Conservation (phyloP, 2,329 filamentous ascomycete genomes). For the Pseudopithomyces chartarum region DNA sequence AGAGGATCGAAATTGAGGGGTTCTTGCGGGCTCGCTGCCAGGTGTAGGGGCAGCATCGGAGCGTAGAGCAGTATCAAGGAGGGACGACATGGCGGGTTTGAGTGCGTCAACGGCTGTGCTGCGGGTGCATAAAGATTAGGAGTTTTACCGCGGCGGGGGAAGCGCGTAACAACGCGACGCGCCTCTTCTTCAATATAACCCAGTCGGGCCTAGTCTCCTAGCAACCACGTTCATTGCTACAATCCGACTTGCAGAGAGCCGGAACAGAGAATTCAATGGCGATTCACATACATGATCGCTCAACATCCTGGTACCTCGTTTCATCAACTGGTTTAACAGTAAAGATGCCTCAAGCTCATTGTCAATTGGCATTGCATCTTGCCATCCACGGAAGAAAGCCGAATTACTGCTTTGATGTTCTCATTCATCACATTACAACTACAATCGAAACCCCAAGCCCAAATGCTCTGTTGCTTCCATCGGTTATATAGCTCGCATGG, state of each 20-base stretch:
- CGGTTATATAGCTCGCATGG: not conserved
- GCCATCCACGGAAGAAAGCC: not conserved
- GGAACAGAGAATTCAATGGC: not conserved
- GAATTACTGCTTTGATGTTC: not conserved
- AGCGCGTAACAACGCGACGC: constrained; percentile 8
- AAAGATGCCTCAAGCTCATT: not conserved
- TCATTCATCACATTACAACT: constrained; percentile 8
- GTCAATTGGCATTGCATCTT: not conserved
- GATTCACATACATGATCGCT: no score
- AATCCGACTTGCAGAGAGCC: no score
- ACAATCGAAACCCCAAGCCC: constrained; percentile 1
- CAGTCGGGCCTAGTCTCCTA: not conserved
- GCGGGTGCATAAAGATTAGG: constrained; percentile 12
- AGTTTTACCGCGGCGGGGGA: constrained; percentile 18
- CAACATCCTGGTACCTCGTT: no score
- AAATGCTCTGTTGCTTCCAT: not conserved
- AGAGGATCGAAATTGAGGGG: constrained; percentile 49
- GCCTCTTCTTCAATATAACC: constrained; percentile 7
- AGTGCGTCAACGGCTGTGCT: constrained; percentile 12
- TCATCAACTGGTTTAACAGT: no score
- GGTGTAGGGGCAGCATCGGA: constrained; percentile 52
- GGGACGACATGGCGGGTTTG: constrained; percentile 54
- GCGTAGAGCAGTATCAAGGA: constrained; percentile 56
- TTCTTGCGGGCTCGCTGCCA: constrained; percentile 43
- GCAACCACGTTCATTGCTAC: not conserved